A percentile compares a stretch with the other conserved stretches of the same genome.
Conservation (phyloP, 2,329 filamentous ascomycete species). For the Ophiosphaerella narmari region DNA sequence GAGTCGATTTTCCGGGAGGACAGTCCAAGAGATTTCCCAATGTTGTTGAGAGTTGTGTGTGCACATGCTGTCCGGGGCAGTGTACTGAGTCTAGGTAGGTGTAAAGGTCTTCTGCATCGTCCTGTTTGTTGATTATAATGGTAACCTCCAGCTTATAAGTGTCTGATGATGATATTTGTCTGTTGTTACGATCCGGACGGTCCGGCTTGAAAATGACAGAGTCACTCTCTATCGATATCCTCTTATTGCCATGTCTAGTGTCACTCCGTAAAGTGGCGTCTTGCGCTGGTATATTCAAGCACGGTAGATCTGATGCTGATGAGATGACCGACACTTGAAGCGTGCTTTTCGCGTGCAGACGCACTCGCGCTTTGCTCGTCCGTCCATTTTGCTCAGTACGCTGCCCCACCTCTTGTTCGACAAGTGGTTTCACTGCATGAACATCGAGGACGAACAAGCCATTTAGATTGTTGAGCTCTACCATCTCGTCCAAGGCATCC, state of each 20-base stretch:
- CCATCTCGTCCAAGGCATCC: conserved; percentile 31
- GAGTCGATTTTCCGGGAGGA: conserved; percentile 11
- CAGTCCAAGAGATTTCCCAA: conserved; percentile 38
- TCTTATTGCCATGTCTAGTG: background rate
- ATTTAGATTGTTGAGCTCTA: conserved; percentile 25
- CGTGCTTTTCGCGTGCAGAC: conserved; percentile 5
- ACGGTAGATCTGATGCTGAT: background rate
- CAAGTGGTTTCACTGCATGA: conserved; percentile 16
- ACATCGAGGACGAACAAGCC: conserved; percentile 22
- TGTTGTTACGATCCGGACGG: background rate
- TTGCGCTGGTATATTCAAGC: background rate
- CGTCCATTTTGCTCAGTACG: background rate
- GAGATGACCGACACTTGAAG: conserved; percentile 11
- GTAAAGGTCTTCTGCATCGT: conserved; percentile 33
- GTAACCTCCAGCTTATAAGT: conserved; percentile 16
- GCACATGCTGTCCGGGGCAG: background rate
- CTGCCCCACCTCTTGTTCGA: background rate
- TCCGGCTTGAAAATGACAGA: conserved; percentile 25
- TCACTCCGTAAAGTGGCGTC: conserved; percentile 9
- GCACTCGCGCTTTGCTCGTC: conserved; percentile 4
- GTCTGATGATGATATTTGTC: background rate
- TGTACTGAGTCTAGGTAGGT: conserved; percentile 20
- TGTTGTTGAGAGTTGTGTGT: conserved; percentile 22
- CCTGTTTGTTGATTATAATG: conserved; percentile 22
- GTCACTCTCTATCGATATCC: conserved; percentile 9